phyloP scores from a whole-genome alignment of 352 stramenopile genomes.

The Globisporangium lucens region DNA sequence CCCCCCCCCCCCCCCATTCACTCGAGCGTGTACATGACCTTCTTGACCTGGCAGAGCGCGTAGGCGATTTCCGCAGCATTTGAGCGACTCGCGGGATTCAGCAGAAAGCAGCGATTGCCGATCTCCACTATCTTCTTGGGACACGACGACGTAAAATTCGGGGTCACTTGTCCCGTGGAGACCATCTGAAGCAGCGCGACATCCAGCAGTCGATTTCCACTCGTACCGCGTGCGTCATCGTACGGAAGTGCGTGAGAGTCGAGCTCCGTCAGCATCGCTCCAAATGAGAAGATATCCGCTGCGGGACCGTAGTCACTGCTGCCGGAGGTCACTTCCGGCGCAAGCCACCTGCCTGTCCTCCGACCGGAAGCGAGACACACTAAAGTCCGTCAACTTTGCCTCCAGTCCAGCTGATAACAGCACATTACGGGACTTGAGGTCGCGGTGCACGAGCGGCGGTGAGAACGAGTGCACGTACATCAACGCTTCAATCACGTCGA shows the following conservation, averaged over 20 bases:
- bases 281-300: constrained; percentile 62
- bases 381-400: constrained; percentile 66
- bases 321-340: constrained; percentile 51
- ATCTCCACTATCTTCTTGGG: constrained; percentile 26
- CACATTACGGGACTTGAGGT: constrained; percentile 58
- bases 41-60: constrained; percentile 29
- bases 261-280: constrained; percentile 51
- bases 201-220: constrained; percentile 34
- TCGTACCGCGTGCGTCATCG: constrained; percentile 28
- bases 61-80: constrained; percentile 43
- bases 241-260: constrained; percentile 56
- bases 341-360: constrained; percentile 43
- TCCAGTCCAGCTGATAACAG: constrained; percentile 29
- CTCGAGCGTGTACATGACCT: neutral
- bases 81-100: constrained; percentile 33
- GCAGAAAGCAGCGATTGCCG: constrained; percentile 24
- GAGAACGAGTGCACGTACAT: constrained; percentile 67
- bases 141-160: constrained; percentile 31
- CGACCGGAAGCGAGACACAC: constrained; percentile 37
- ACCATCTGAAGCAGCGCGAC: constrained; percentile 51
- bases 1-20: too few species aligned
- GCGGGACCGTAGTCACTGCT: constrained; percentile 40
- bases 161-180: constrained; percentile 27
- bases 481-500: constrained; percentile 23
- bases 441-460: constrained; percentile 53